Evolutionary conservation across 2,329 filamentous ascomycete species (phyloP), one percentile per base, ranked within the genome.

Genomic region (Nemania abortiva): DNA sequence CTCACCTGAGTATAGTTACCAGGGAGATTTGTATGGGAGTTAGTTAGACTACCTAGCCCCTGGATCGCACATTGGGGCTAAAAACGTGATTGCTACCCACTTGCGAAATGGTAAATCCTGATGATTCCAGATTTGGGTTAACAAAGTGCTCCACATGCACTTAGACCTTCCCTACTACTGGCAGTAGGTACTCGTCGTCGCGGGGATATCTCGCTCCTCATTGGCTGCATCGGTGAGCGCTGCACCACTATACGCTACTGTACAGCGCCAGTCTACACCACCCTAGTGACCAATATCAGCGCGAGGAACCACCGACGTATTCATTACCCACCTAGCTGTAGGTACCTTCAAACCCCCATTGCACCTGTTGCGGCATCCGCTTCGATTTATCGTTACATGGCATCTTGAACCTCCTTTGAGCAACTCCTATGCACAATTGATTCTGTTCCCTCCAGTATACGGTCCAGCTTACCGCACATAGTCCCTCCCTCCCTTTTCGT

Each of bases 341-440:
- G 20, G 52, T 61, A 58, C 67, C 49, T 65, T 42, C 53, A 49
- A 39, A 24, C 50, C 57, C 61, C 63, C n/a, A n/a, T n/a, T n/a
- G n/a, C n/a, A n/a, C n/a, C n/a, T n/a, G 27, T 53, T 54, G 55
- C 56, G 49, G 45, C 50, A 60, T 45, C 67, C 64, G 61, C 64
- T 65, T 70, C 52, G 49, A 57, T 63, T 64, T 54, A 50, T 65
- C 31, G 61, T 61, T 66, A 66, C 65, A 65, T 68, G 64, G 64
- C 65, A 70, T 66, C 64, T 70, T 66, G 70, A 68, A 68, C 61
- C 68, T 70, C 70, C 67, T 70, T 72, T 70, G 61, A 68, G 49
- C 45, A 62, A 52, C 64, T 71, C 55, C 29, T 65, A 53, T 64
- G 65, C 57, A 65, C 65, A 47, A 62, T 34, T 29, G 29, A 63